Evolutionary conservation across 2,329 filamentous ascomycete species (phyloP).

Genomic region (Sporothrix phasma): DNA sequence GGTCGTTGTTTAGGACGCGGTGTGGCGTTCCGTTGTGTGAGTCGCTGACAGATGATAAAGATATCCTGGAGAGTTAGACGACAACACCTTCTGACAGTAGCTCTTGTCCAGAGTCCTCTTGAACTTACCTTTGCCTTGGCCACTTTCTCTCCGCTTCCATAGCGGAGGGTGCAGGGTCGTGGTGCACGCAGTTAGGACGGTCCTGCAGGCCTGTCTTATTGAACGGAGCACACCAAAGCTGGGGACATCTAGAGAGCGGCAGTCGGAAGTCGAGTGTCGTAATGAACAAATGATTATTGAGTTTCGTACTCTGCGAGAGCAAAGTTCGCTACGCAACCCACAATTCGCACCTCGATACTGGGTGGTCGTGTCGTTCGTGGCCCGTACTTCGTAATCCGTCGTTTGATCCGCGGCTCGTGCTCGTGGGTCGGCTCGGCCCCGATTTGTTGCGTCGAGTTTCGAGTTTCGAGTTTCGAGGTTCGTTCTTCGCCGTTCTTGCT

Average conservation of each 20-base stretch:
- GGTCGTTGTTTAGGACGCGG: background rate
- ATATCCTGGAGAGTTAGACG: background rate
- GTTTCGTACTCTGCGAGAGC: no score
- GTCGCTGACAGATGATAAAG: conserved; percentile 24
- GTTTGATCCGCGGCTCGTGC: no score
- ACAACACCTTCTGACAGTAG: background rate
- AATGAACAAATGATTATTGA: background rate
- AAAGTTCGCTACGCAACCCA: background rate
- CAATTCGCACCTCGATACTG: background rate
- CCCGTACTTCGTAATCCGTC: background rate
- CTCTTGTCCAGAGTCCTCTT: background rate
- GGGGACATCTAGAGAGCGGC: conserved; percentile 7
- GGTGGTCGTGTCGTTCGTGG: background rate
- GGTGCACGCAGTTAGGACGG: background rate
- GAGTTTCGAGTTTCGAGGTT: background rate
- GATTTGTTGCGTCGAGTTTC: background rate
- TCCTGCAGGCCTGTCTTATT: conserved; percentile 15
- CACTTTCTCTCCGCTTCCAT: conserved; percentile 33
- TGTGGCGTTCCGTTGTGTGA: background rate
- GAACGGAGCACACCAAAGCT: background rate
- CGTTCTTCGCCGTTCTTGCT: background rate
- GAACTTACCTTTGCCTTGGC: conserved; percentile 30
- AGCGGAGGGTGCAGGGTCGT: conserved; percentile 22
- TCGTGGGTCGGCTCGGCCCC: background rate
- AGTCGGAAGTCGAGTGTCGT: background rate